Conservation (phyloP, 1,284 basidiomycete species). For the Cryptococcus hybrid region DNA sequence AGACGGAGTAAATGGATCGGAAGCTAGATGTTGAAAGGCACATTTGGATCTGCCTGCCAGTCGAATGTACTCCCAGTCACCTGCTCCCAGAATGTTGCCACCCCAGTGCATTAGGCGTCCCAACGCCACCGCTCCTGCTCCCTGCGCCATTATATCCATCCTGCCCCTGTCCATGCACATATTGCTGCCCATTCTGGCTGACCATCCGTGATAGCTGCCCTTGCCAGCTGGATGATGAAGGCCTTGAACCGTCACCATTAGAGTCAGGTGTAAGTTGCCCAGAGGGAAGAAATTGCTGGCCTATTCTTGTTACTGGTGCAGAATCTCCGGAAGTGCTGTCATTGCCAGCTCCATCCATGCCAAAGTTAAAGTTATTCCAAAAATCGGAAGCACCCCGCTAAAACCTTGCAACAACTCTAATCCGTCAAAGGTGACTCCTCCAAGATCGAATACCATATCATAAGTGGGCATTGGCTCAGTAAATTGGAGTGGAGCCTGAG, state of each 20-base stretch:
- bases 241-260: not conserved
- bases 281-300: not conserved
- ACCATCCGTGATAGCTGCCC: not conserved
- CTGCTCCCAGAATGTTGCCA: constrained; percentile 42
- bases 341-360: not conserved
- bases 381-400: constrained; percentile 23
- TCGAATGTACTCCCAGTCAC: constrained; percentile 41
- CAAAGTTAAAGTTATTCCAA: constrained; percentile 25
- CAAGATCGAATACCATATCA: constrained; percentile 37
- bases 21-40: constrained; percentile 43
- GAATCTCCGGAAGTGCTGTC: not conserved
- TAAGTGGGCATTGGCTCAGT: not conserved
- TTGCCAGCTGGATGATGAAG: constrained; percentile 5
- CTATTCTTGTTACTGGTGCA: not conserved
- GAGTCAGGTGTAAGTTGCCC: not conserved
- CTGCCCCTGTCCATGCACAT: not conserved
- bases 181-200: not conserved
- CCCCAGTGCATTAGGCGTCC: not conserved
- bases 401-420: constrained; percentile 46
- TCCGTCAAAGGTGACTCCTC: constrained; percentile 46
- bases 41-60: constrained; percentile 46
- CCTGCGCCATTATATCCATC: not conserved
- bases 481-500: not conserved
- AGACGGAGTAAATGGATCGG: too few relatives aligned
- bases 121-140: not conserved